Evolutionary conservation across 441 rosid species (phyloP).

Genomic region (Populus hybrid): DNA sequence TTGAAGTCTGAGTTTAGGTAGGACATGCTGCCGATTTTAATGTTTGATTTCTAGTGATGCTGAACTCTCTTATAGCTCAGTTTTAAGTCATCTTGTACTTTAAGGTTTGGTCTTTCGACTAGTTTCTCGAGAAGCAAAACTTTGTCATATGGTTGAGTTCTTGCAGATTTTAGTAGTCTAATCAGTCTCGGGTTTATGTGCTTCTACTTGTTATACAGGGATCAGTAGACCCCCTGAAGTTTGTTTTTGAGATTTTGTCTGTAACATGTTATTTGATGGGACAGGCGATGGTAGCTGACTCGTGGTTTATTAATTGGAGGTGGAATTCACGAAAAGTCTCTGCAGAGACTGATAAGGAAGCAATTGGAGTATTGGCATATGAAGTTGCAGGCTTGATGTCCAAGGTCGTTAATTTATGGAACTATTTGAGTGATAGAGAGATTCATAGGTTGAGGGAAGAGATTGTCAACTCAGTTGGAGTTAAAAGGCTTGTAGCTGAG

Average conservation of each 20-base stretch:
- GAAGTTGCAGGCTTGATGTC: slow-evolving; percentile 60
- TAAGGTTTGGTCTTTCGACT: not conserved
- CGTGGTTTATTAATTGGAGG: slow-evolving; percentile 51
- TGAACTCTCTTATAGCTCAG: no score
- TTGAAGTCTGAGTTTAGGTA: not conserved
- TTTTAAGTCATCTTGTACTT: no score
- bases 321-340: slow-evolving; percentile 35
- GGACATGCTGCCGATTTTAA: not conserved
- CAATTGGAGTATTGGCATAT: slow-evolving; percentile 52
- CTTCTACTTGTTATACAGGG: not conserved
- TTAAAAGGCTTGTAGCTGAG: slow-evolving; percentile 45
- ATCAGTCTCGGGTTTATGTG: not conserved
- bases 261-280: slow-evolving; percentile 26
- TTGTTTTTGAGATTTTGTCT: not conserved
- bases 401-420: slow-evolving; percentile 52
- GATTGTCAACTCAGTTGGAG: slow-evolving; percentile 39
- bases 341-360: slow-evolving; percentile 35
- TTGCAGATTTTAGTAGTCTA: not conserved
- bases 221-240: not conserved
- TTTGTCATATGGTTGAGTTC: not conserved
- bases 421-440: slow-evolving; percentile 44
- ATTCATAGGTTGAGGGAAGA: slow-evolving; percentile 41
- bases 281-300: slow-evolving; percentile 39
- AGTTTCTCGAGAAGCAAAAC: not conserved
- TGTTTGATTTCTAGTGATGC: not conserved